These are phyloP conservation scores for Oemleria cerasiformis DNA, from an alignment of 306 rosid species.

Conservation along the genomic window DNA sequence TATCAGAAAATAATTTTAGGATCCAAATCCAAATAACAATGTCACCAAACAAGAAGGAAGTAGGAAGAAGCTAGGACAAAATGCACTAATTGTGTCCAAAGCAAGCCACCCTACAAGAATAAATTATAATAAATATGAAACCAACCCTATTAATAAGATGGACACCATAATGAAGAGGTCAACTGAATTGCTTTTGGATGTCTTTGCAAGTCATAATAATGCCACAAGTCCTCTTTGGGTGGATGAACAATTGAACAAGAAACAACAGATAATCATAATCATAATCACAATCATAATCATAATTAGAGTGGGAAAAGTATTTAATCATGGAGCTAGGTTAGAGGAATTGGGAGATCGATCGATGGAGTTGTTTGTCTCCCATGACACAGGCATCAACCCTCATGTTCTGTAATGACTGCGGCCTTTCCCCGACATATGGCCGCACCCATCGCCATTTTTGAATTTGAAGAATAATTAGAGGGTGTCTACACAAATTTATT, in stretches of 20 bases:
- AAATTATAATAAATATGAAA: neutral
- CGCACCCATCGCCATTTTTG: constrained; percentile 33
- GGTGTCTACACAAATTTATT: neutral
- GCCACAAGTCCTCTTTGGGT: constrained; percentile 21
- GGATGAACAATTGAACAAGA: neutral
- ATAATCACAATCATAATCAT: constrained; percentile 1
- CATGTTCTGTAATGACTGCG: constrained; percentile 26
- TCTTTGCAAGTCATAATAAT: neutral
- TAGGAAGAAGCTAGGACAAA: neutral
- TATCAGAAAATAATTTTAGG: no score
- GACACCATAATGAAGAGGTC: constrained; percentile 9
- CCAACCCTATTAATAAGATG: neutral
- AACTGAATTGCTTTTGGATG: neutral
- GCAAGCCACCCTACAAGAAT: constrained; percentile 2
- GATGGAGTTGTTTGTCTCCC: constrained; percentile 33
- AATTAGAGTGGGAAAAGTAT: constrained; percentile 18
- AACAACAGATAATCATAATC: neutral
- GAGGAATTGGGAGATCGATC: constrained; percentile 5
- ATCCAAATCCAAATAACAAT: neutral
- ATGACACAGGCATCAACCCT: constrained; percentile 23
- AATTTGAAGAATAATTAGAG: constrained; percentile 8
- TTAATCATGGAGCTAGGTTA: constrained; percentile 12
- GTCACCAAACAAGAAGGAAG: neutral
- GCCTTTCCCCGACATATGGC: constrained; percentile 42
- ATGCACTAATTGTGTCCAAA: constrained; percentile 2